Evolutionary conservation across 192 early-diverging fungal genomes (phyloP).

Genomic region (Podila verticillata): DNA sequence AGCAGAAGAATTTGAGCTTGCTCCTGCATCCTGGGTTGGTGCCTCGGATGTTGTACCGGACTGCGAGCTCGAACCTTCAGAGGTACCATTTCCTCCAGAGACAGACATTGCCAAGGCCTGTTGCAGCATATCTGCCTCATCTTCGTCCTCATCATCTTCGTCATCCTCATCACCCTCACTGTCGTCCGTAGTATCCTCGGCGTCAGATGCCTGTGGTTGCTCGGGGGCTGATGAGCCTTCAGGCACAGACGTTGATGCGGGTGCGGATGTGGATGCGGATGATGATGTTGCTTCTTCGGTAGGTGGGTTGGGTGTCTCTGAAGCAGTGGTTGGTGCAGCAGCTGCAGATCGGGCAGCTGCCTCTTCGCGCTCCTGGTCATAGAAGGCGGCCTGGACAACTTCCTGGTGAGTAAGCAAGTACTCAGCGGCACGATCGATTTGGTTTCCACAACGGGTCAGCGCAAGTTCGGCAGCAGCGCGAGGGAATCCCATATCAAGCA

Average conservation of each 20-base stretch:
- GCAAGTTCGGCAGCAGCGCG: constrained; percentile 80
- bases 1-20: constrained; percentile 7
- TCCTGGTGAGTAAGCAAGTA: constrained; percentile 83
- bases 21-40: constrained; percentile 18
- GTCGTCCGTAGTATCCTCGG: constrained; percentile 36
- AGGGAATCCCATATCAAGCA: constrained; percentile 91
- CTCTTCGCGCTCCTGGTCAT: constrained; percentile 48
- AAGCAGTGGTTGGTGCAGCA: constrained; percentile 48
- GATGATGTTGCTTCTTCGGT: constrained; percentile 4
- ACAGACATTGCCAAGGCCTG: constrained; percentile 45
- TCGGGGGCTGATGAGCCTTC: constrained; percentile 8
- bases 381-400: constrained; percentile 51
- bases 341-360: constrained; percentile 51
- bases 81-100: constrained; percentile 29
- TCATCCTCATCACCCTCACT: constrained; percentile 42
- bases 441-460: constrained; percentile 78
- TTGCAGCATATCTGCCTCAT: constrained; percentile 48
- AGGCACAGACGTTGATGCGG: no score
- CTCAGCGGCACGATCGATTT: constrained; percentile 84
- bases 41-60: constrained; percentile 10
- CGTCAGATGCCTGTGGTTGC: constrained; percentile 5
- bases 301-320: constrained; percentile 4
- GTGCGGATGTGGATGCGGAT: no score
- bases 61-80: neutral
- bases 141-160: constrained; percentile 43